phyloP scores from a whole-genome alignment of 345 rosid genomes.

The Barbarea vulgaris region DNA sequence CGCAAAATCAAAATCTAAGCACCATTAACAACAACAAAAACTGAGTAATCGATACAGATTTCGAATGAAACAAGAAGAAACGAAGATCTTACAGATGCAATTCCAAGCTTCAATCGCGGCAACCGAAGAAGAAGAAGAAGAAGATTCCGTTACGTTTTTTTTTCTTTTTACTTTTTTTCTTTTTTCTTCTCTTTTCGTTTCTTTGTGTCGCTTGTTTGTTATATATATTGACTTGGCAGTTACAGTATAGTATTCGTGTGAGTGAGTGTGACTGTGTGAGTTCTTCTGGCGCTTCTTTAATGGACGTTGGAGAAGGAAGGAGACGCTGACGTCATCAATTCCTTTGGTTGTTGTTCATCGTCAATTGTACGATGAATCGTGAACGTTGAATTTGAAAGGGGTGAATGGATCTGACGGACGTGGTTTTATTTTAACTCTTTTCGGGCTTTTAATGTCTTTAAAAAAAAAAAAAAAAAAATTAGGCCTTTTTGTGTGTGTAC shows the following conservation, averaged over 20 bases:
- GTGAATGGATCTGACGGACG: conserved; percentile 29
- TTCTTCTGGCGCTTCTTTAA: conserved; percentile 27
- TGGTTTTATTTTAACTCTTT: background rate
- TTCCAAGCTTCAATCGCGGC: conserved; percentile 23
- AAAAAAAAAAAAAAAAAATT: background rate
- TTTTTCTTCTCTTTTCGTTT: background rate
- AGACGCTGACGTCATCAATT: conserved; percentile 34
- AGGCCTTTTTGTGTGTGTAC: conserved; percentile 27
- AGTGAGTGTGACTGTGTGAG: conserved; percentile 17
- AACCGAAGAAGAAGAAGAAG: conserved; percentile 28
- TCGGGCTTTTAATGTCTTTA: conserved; percentile 12
- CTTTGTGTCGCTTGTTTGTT: background rate
- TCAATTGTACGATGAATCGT: conserved; percentile 31
- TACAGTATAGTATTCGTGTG: conserved; percentile 36
- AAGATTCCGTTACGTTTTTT: conserved; percentile 16
- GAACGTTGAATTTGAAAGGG: conserved; percentile 33
- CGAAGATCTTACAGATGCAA: conserved; percentile 32
- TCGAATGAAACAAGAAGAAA: background rate
- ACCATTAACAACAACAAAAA: conserved; percentile 5
- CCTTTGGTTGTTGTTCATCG: conserved; percentile 40
- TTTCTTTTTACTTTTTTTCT: background rate
- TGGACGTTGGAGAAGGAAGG: conserved; percentile 38
- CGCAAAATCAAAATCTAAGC: conserved; percentile 18
- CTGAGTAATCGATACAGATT: conserved; percentile 6
- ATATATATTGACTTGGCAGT: conserved; percentile 2